Percentiles rank a stretch among this genome's conserved stretches.
Evolutionary conservation across 108 stramenopile species (phyloP).

Genomic region (Nitzschia palea): DNA sequence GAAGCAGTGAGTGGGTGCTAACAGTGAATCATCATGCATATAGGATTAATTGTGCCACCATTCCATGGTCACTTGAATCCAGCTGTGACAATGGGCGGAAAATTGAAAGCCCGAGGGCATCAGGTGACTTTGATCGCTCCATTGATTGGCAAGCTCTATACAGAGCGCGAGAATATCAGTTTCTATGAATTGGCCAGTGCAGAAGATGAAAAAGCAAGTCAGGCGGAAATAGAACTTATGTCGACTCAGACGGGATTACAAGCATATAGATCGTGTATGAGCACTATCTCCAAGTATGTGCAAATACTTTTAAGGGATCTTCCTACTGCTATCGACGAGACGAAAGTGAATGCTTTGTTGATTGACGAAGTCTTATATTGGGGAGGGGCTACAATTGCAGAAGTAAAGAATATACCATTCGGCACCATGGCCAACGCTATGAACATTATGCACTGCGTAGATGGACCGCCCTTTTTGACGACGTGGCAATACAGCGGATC

Average conservation of each 20-base stretch:
- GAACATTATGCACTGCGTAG: neutral
- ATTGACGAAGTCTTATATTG: neutral
- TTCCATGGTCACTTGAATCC: constrained; percentile 3
- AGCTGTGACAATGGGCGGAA: neutral
- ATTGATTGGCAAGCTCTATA: neutral
- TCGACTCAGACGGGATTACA: neutral
- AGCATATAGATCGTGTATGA: neutral
- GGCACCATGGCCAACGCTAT: neutral
- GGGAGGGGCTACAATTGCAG: neutral
- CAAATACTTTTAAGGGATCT: neutral
- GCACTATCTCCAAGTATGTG: neutral
- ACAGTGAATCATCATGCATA: too few relatives aligned
- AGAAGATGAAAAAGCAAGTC: neutral
- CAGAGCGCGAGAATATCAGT: neutral
- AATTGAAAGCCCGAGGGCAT: neutral
- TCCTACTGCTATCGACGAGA: neutral
- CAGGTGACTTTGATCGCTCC: neutral
- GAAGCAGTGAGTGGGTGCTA: too few relatives aligned
- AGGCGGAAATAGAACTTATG: neutral
- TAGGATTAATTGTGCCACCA: neutral
- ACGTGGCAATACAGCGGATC: neutral
- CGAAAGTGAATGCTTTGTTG: constrained; percentile 4
- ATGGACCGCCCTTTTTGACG: constrained; percentile 3
- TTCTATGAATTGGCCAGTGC: neutral
- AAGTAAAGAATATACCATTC: neutral